These are phyloP conservation scores for Rhodofomes roseus DNA, from an alignment of 1,284 basidiomycete species.

Conservation along the genomic window DNA sequence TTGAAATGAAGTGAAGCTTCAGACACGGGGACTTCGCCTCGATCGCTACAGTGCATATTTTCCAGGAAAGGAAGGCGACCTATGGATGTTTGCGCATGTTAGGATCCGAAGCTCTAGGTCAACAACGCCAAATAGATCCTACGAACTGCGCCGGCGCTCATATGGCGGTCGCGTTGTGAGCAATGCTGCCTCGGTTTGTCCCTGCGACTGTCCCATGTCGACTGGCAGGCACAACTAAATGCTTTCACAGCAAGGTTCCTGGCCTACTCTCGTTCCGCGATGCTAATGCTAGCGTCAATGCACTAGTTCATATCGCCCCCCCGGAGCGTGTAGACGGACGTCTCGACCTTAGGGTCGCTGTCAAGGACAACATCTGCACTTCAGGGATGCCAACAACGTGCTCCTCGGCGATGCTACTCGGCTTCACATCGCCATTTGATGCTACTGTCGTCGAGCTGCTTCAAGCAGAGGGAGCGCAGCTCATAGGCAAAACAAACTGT, in stretches of 20 bases:
- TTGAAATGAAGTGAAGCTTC: no score
- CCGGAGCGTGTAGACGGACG: conserved; percentile 16
- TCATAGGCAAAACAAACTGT: conserved; percentile 91
- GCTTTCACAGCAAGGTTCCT: not conserved
- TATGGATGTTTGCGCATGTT: conserved; percentile 21
- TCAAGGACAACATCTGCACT: conserved; percentile 90
- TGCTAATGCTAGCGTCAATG: conserved; percentile 37
- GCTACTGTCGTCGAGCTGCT: conserved; percentile 81
- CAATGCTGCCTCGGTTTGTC: not conserved
- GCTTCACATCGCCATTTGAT: conserved; percentile 80
- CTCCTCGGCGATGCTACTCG: conserved; percentile 71
- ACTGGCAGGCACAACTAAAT: not conserved
- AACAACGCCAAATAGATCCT: conserved; percentile 18
- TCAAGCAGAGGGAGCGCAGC: conserved; percentile 59
- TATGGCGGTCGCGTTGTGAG: not conserved
- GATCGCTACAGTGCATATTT: not conserved
- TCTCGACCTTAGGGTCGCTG: conserved; percentile 51
- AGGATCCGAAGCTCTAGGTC: conserved; percentile 18
- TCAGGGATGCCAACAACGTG: conserved; percentile 70
- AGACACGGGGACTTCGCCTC: no score
- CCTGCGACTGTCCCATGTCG: not conserved
- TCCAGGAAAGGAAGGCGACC: not conserved
- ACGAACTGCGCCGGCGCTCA: not conserved
- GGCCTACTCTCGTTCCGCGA: not conserved
- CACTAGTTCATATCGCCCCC: conserved; percentile 36